Base-by-base conservation (phyloP, 2,329 filamentous ascomycete species). In the Trichoderma sp. region DNA sequence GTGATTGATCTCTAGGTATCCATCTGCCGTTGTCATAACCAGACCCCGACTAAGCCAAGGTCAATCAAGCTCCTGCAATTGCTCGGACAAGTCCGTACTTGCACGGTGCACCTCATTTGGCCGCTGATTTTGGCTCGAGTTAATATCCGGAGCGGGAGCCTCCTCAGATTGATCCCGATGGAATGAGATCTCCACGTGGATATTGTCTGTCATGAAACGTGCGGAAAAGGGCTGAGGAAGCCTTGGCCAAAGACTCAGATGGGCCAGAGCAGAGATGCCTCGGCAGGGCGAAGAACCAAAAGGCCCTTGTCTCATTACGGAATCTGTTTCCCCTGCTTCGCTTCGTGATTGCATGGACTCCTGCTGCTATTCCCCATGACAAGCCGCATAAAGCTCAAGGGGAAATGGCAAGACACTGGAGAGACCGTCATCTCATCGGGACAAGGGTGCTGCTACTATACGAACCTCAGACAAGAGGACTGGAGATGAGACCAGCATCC, bases 401-500 rank as follows among this genome's bases (percentile, higher is more conserved):
- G 3, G 10, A 44, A 41, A 7, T 7, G 44, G 14, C 19, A 30
- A 14, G 26, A 52, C 17, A 52, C n/a, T 14, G 28, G 45, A 45
- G 55, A 43, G 43, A 17, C 15, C 21, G 44, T 52, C 58, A 52
- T 19, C 58, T 15, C 39, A 24, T 19, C 28, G 10, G 5, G 34
- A 39, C 55, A 34, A 45, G 55, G 55, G 26, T 45, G 6, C 45
- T 39, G 55, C 24, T n/a, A 19, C 45, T 52, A 50, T 44, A 61
- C 47, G 47, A 61, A 51, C 34, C 7, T 51, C 47, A 21, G 34
- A 43, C 24, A n/a, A 3, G 2, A 2, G 2, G 19, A 51, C 57
- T 51, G n/a, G 58, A 47, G 34, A 52, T 43, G 17, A 44, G 45
- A 61, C 45, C 41, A 12, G 30, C 47, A 61, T 52, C 47, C 47